Evolutionary conservation across 2,329 filamentous ascomycete genomes (phyloP).

Genomic region (Pyrenochaeta sp.): DNA sequence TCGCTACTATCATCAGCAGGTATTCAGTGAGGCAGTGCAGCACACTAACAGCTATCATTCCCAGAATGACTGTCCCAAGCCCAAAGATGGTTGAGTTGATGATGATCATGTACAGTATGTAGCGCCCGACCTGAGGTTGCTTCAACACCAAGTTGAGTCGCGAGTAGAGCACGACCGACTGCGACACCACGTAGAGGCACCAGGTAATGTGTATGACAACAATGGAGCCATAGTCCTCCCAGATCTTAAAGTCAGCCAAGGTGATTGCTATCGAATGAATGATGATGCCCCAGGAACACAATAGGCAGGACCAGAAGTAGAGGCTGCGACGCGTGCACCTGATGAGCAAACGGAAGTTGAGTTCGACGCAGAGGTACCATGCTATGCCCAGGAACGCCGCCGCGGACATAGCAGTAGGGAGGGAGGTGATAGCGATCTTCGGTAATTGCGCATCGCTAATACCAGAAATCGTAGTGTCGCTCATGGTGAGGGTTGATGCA

Average conservation of each 20-base stretch:
- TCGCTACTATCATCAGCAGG: conserved; percentile 19
- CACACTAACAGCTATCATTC: conserved; percentile 56
- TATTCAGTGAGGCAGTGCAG: background rate
- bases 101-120: conserved; percentile 65
- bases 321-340: conserved; percentile 52
- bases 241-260: conserved; percentile 54
- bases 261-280: conserved; percentile 52
- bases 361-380: conserved; percentile 51
- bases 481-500: background rate
- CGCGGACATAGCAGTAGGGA: conserved; percentile 12
- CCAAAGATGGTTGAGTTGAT: conserved; percentile 62
- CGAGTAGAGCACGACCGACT: conserved; percentile 68
- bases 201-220: conserved; percentile 62
- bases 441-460: background rate
- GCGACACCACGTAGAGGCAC: conserved; percentile 66
- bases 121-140: conserved; percentile 35
- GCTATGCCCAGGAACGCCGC: conserved; percentile 28
- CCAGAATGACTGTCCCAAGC: conserved; percentile 61
- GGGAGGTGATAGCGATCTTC: background rate
- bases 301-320: conserved; percentile 56
- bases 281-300: conserved; percentile 45
- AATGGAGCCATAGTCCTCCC: conserved; percentile 47
- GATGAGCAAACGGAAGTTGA: conserved; percentile 51
- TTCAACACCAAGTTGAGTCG: conserved; percentile 65
- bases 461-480: background rate